A percentile compares a stretch with the other conserved stretches of the same genome.
Evolutionary conservation across 495 filamentous ascomycete genomes (phyloP).

Genomic region (Parathielavia hyrcaniae): DNA sequence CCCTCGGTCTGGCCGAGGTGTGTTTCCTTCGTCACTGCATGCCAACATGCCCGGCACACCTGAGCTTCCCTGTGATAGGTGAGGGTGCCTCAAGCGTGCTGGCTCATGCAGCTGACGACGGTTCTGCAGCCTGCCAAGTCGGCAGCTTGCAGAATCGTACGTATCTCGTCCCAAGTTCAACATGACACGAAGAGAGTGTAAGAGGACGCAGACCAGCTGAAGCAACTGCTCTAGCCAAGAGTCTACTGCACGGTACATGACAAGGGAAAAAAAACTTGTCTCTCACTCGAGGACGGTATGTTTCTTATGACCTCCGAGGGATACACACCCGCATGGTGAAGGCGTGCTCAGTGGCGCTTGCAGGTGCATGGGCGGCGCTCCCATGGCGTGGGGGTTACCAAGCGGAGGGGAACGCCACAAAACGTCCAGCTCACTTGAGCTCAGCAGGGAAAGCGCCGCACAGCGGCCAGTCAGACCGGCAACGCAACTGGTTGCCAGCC

Average conservation of each 20-base stretch:
- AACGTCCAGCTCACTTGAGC: slow-evolving; percentile 2
- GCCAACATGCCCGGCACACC: no score
- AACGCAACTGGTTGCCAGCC: background rate
- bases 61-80: no score
- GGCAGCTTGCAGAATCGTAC: slow-evolving; percentile 18
- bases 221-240: no score
- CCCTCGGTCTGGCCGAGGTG: background rate
- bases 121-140: slow-evolving; percentile 19
- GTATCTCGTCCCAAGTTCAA: background rate
- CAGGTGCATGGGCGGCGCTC: background rate
- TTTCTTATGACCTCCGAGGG: no score
- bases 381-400: background rate
- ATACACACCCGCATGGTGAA: background rate
- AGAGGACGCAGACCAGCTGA: no score
- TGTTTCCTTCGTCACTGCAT: background rate
- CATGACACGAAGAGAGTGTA: background rate
- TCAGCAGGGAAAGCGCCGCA: background rate
- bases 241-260: no score
- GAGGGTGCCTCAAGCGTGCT: background rate
- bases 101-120: slow-evolving; percentile 5
- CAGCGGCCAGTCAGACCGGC: background rate
- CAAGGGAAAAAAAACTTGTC: no score
- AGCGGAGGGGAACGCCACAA: background rate
- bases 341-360: background rate
- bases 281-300: no score